Base-by-base conservation (phyloP, 2,329 filamentous ascomycete species). In the Penicillium sp. region DNA sequence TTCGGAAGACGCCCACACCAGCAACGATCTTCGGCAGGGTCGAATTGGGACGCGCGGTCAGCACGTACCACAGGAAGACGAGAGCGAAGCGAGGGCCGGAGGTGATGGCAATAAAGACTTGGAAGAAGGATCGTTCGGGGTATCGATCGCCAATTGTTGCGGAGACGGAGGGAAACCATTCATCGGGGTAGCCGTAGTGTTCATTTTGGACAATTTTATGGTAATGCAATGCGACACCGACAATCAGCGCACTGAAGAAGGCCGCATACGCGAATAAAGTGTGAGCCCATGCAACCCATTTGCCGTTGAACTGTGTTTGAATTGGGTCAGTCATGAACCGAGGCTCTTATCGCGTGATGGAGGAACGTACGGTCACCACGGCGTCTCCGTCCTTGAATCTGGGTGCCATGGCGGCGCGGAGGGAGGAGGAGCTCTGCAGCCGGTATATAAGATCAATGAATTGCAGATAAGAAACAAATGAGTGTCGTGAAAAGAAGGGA, bases 121-220 rank as follows among this genome's bases (percentile, higher is more conserved):
- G 93, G 73, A 99, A 99, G 66, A 97, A 88, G 13, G 94, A 96
- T 54, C 94, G 88, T 75, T 99, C 94, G 46, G 94, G 94, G 68
- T 97, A 97, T 60, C 92, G 86, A 74, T 99, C 94, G 70, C 94
- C 94, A 75, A 99, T 99, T 29, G 94, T 97, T 33, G 94, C 88
- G 24, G 93, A 97, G 18, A 97, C 92, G 36, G 92, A 96, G 52
- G 92, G 92, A 68, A 96, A 96, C 92, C 92, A 97, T 79, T 97
- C 92, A 62, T 96, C 80, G 1, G 92, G 92, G 69, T 95, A 96
- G 63, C 91, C 91, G 73, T 91, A 96, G 77, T 92, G 89, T 75
- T 99, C 91, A 75, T 99, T 99, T 75, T 97, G 81, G 49, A 99
- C 94, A 63, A 99, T 99, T 79, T 99, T 99, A 68, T 89, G 84